Conservation (phyloP, 2,329 filamentous ascomycete species). For the Claviceps sp. region DNA sequence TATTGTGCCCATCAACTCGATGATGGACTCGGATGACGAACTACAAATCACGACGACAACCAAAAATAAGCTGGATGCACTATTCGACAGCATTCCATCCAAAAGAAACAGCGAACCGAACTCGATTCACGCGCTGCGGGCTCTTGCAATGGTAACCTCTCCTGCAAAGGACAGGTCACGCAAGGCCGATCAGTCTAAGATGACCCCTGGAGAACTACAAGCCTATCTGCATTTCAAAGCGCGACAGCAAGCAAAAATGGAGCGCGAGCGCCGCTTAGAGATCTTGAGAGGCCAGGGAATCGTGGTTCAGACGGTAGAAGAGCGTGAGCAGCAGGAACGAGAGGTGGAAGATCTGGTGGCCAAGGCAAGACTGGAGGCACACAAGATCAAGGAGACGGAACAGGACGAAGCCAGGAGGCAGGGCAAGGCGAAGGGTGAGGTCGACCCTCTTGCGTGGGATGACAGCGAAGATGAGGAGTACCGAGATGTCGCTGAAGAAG, state of each 20-base stretch:
- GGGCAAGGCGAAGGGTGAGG: conserved; percentile 31
- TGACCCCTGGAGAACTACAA: conserved; percentile 60
- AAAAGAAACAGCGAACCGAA: conserved; percentile 49
- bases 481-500: conserved; percentile 23
- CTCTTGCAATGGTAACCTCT: conserved; percentile 59
- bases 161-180: conserved; percentile 38
- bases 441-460: conserved; percentile 41
- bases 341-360: conserved; percentile 82
- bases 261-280: conserved; percentile 65
- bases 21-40: conserved; percentile 41
- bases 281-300: conserved; percentile 69
- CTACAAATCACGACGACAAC: conserved; percentile 45
- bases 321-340: conserved; percentile 68
- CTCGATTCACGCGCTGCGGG: conserved; percentile 55
- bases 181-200: conserved; percentile 34
- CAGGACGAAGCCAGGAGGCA: conserved; percentile 58
- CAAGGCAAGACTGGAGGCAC: conserved; percentile 65
- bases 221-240: conserved; percentile 55
- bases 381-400: conserved; percentile 63
- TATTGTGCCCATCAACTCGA: conserved; percentile 22
- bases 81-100: conserved; percentile 57
- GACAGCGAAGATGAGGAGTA: conserved; percentile 43
- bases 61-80: conserved; percentile 40
- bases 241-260: conserved; percentile 63
- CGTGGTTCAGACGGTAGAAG: conserved; percentile 70